A percentile compares a stretch with the other conserved stretches of the same genome.
Conservation (phyloP, 139 green algal species). For the Micromonas pusilla region DNA sequence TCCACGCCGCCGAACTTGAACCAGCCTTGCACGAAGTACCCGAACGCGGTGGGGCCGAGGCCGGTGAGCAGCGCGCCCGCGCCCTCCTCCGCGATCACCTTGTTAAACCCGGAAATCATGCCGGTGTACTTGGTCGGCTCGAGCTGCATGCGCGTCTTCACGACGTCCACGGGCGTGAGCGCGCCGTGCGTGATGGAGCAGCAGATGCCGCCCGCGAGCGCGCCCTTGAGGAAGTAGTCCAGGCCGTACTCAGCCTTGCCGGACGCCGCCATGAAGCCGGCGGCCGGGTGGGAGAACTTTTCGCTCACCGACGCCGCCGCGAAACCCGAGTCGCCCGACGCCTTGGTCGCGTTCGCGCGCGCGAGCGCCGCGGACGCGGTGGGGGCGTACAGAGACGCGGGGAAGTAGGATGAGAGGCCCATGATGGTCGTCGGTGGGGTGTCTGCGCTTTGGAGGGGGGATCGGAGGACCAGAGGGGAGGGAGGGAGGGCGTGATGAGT, state of each 20-base stretch:
- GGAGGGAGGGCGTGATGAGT: too few species aligned
- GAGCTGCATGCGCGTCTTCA: slow-evolving; percentile 55
- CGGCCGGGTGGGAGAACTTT: not conserved
- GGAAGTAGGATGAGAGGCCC: too few species aligned
- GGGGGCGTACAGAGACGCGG: too few species aligned
- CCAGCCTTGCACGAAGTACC: slow-evolving; percentile 48
- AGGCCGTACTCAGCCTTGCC: slow-evolving; percentile 24
- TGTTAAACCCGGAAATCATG: slow-evolving; percentile 42
- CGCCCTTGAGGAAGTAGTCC: slow-evolving; percentile 19
- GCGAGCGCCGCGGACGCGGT: too few species aligned
- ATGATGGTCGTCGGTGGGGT: too few species aligned
- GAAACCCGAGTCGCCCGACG: too few species aligned
- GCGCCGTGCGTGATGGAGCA: slow-evolving; percentile 50
- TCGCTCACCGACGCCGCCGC: not conserved
- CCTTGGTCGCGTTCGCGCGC: too few species aligned
- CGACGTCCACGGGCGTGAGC: slow-evolving; percentile 50
- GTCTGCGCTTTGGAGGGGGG: too few species aligned
- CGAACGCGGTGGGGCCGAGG: slow-evolving; percentile 39
- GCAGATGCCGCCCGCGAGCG: slow-evolving; percentile 38
- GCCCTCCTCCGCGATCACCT: slow-evolving; percentile 43
- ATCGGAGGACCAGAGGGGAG: too few species aligned
- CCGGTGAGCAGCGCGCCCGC: slow-evolving; percentile 41
- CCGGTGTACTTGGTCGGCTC: slow-evolving; percentile 44
- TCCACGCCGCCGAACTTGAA: slow-evolving; percentile 53
- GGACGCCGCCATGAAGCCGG: not conserved